phyloP scores from a whole-genome alignment of 768 basidiomycete species.

The Hygrophorus russula region DNA sequence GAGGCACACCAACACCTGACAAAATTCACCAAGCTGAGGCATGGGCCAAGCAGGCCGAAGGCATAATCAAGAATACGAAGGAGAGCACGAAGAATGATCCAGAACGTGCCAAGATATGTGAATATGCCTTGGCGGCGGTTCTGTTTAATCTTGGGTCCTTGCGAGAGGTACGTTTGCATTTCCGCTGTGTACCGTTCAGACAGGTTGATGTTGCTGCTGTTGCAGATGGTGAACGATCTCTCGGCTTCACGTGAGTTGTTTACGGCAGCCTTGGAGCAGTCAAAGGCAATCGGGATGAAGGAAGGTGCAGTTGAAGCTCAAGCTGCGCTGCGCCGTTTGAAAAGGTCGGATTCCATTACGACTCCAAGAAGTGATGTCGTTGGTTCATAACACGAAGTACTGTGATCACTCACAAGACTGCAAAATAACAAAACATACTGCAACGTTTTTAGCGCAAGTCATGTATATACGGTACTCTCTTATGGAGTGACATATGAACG shows the following conservation, averaged over 20 bases:
- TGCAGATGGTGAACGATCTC: constrained; percentile 2
- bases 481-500: no score
- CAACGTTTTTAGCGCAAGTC: no score
- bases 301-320: constrained; percentile 3
- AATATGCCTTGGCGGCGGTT: constrained; percentile 42
- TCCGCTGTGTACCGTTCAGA: no score
- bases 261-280: constrained; percentile 2
- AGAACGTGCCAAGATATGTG: constrained; percentile 29
- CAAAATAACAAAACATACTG: no score
- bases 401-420: no score
- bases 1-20: constrained; percentile 18
- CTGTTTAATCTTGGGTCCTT: constrained; percentile 54
- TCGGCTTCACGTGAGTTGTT: constrained; percentile 3
- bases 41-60: constrained; percentile 46
- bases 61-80: constrained; percentile 16
- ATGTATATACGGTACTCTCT: no score
- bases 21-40: constrained; percentile 38
- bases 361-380: no score
- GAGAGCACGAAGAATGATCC: constrained; percentile 13
- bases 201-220: no score
- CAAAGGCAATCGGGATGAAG: constrained; percentile 1
- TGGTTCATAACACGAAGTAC: no score
- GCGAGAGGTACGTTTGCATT: not conserved
- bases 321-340: constrained; percentile 2
- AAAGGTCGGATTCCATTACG: not conserved